These are phyloP conservation scores for Rubroboletus pulcherrimus DNA, from an alignment of 768 basidiomycete genomes.

Conservation along the genomic window DNA sequence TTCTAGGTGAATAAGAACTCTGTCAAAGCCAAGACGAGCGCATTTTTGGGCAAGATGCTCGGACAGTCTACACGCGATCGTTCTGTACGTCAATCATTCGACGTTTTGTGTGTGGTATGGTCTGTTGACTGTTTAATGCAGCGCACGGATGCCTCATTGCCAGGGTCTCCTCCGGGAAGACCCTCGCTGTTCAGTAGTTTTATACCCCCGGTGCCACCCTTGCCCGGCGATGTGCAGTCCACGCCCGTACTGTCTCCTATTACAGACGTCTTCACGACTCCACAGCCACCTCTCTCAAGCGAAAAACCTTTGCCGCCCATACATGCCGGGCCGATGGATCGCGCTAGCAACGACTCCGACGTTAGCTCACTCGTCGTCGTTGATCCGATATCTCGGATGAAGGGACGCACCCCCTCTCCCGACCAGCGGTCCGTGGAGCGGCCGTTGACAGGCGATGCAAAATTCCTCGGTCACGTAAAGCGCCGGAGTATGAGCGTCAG, in stretches of 20 bases:
- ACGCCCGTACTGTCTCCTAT: conserved; percentile 42
- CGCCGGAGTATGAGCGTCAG: conserved; percentile 74
- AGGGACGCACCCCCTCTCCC: conserved; percentile 31
- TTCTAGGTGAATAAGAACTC: conserved; percentile 47
- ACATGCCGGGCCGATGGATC: conserved; percentile 31
- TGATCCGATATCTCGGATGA: conserved; percentile 42
- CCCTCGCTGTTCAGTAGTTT: conserved; percentile 36
- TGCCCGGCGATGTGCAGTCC: conserved; percentile 44
- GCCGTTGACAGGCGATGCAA: conserved; percentile 22
- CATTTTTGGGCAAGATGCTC: conserved; percentile 76
- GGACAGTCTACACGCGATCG: conserved; percentile 67
- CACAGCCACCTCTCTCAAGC: conserved; percentile 32
- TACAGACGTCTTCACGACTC: conserved; percentile 47
- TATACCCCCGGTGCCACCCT: conserved; percentile 41
- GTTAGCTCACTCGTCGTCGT: conserved; percentile 58
- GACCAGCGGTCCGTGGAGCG: conserved; percentile 29
- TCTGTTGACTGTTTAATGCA: conserved; percentile 26
- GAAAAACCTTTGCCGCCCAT: conserved; percentile 69
- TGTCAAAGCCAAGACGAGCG: conserved; percentile 75
- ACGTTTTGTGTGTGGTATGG: conserved; percentile 2
- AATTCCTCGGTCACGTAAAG: conserved; percentile 37
- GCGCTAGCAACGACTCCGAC: conserved; percentile 42
- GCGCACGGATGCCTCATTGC: conserved; percentile 52
- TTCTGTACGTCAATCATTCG: conserved; percentile 44
- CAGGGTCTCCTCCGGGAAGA: conserved; percentile 23